Percentiles rank a stretch among this genome's conserved stretches.
phyloP scores from a whole-genome alignment of 2,329 filamentous ascomycete species.

The Colletotrichum magnum region DNA sequence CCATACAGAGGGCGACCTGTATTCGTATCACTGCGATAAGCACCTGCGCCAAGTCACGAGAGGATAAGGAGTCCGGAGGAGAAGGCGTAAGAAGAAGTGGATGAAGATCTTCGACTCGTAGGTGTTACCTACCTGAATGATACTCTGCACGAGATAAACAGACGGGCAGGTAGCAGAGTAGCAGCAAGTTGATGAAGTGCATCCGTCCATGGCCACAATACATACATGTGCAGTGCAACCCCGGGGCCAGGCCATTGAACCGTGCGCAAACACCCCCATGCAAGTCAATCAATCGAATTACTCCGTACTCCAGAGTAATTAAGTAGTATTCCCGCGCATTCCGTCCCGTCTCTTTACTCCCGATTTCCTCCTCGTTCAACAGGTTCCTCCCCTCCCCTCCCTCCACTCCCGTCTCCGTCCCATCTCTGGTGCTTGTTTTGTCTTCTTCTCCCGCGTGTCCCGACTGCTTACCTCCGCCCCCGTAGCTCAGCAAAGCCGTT shows the following conservation, averaged over 20 bases:
- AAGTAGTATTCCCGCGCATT: constrained; percentile 25
- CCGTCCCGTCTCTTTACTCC: constrained; percentile 23
- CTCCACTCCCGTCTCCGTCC: constrained; percentile 21
- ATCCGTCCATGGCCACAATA: neutral
- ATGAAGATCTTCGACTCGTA: no score
- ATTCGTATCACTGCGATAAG: neutral
- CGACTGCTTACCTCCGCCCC: neutral
- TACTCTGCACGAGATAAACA: neutral
- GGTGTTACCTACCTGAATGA: no score
- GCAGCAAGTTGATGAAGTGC: neutral
- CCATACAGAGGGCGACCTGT: constrained; percentile 5
- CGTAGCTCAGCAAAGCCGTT: constrained; percentile 5
- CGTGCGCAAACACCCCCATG: constrained; percentile 4
- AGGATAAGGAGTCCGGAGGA: constrained; percentile 2
- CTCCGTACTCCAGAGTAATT: no score
- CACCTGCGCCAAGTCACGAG: neutral
- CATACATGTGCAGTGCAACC: neutral
- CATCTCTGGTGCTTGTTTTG: constrained; percentile 25
- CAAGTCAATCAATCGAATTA: neutral
- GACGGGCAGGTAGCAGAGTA: neutral
- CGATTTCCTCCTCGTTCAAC: constrained; percentile 16
- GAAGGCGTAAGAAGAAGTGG: neutral
- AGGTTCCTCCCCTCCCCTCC: constrained; percentile 10
- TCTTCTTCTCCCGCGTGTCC: constrained; percentile 1
- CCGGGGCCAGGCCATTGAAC: neutral